phyloP scores from a whole-genome alignment of 257 asterid genomes.

The Gentiana macrophylla region DNA sequence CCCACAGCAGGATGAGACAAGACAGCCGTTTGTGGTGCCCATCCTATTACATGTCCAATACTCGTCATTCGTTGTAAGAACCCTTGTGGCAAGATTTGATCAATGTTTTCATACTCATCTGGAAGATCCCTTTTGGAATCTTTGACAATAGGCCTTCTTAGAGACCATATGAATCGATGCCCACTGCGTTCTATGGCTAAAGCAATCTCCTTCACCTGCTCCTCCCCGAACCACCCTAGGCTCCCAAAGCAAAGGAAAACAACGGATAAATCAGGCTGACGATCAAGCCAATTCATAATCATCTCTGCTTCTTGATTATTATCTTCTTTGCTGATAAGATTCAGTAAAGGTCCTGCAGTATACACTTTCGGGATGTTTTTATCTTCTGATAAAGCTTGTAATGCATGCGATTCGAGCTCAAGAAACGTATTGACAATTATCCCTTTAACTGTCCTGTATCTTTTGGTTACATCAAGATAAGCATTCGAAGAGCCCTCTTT shows the following conservation, averaged over 20 bases:
- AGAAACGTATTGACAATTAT: too few relatives aligned
- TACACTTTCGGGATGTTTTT: too few relatives aligned
- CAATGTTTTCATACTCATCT: slow-evolving; percentile 3
- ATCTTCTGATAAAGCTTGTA: too few relatives aligned
- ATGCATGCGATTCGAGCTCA: too few relatives aligned
- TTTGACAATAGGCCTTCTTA: background rate
- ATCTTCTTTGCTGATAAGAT: too few relatives aligned
- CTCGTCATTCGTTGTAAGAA: slow-evolving; percentile 11
- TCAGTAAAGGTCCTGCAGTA: too few relatives aligned
- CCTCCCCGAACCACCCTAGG: slow-evolving; percentile 5
- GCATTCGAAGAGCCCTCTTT: too few relatives aligned
- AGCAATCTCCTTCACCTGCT: slow-evolving; percentile 21
- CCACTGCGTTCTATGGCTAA: slow-evolving; percentile 11
- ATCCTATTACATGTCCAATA: slow-evolving; percentile 18
- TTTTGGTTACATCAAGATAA: too few relatives aligned
- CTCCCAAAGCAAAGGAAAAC: slow-evolving; percentile 21
- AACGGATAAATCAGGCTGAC: slow-evolving; percentile 15
- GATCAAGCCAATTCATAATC: slow-evolving; percentile 16
- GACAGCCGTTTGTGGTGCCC: slow-evolving; percentile 21
- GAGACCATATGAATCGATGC: slow-evolving; percentile 15
- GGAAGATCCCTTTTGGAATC: slow-evolving; percentile 1
- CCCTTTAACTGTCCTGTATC: too few relatives aligned
- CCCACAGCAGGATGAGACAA: background rate
- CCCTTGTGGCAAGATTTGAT: slow-evolving; percentile 11
- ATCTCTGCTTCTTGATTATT: background rate